phyloP scores from a whole-genome alignment of 2,329 filamentous ascomycete genomes.

The Fusarium marasasianum region DNA sequence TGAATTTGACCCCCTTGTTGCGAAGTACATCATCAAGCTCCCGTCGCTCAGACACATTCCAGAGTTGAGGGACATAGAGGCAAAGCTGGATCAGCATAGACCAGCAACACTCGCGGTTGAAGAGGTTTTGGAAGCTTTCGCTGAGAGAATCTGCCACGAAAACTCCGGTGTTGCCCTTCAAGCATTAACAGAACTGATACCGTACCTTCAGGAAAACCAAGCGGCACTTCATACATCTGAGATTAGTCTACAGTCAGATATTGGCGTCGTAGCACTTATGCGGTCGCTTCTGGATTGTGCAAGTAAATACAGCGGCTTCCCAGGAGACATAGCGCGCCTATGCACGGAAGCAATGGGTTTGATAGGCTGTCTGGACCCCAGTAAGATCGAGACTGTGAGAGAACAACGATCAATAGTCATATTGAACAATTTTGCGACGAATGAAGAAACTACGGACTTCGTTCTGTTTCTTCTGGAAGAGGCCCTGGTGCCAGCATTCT shows the following conservation, averaged over 20 bases:
- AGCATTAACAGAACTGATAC: slow-evolving; percentile 79
- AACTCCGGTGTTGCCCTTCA: slow-evolving; percentile 86
- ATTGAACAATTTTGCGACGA: slow-evolving; percentile 82
- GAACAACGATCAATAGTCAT: slow-evolving; percentile 87
- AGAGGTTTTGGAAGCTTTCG: slow-evolving; percentile 75
- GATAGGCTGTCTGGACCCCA: slow-evolving; percentile 91
- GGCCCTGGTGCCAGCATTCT: slow-evolving; percentile 88
- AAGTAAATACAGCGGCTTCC: slow-evolving; percentile 77
- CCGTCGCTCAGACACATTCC: slow-evolving; percentile 80
- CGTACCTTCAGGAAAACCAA: slow-evolving; percentile 78
- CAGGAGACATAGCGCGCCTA: slow-evolving; percentile 73
- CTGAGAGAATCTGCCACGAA: slow-evolving; percentile 80
- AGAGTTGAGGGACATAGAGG: slow-evolving; percentile 73
- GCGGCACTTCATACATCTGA: slow-evolving; percentile 81
- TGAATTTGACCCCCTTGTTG: slow-evolving; percentile 68
- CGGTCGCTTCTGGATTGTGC: slow-evolving; percentile 86
- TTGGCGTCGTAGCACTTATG: slow-evolving; percentile 74
- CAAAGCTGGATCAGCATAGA: slow-evolving; percentile 72
- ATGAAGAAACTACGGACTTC: slow-evolving; percentile 85
- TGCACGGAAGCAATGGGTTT: slow-evolving; percentile 87
- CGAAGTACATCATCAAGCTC: slow-evolving; percentile 75
- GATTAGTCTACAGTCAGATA: slow-evolving; percentile 84
- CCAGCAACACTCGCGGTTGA: slow-evolving; percentile 52
- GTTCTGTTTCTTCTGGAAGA: slow-evolving; percentile 85
- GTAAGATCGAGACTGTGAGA: slow-evolving; percentile 81